Conservation (phyloP, 768 basidiomycete species). For the Pleurotus tuber-regium region DNA sequence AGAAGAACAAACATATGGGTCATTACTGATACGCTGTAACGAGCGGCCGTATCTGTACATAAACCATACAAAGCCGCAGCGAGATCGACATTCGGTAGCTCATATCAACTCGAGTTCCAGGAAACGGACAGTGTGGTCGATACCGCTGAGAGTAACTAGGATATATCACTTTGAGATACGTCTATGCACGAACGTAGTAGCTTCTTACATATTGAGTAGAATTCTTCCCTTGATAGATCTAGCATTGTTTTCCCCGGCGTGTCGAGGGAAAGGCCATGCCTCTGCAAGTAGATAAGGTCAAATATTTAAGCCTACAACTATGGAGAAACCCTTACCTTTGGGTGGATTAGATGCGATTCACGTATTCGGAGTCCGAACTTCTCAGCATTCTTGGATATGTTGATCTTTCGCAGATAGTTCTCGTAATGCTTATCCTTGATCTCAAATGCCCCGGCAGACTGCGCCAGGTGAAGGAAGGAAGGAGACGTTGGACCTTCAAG, state of each 20-base stretch:
- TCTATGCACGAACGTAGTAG: neutral
- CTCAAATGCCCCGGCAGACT: constrained; percentile 19
- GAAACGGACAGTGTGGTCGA: constrained; percentile 21
- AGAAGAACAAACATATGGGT: too few species aligned
- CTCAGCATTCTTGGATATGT: constrained; percentile 16
- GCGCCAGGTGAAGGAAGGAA: constrained; percentile 17
- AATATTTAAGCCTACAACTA: neutral
- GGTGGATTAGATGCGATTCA: constrained; percentile 20
- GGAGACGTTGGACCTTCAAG: constrained; percentile 19
- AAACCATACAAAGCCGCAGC: too few species aligned
- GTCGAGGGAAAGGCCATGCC: constrained; percentile 25
- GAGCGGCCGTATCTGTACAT: too few species aligned
- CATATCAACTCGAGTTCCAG: constrained; percentile 27
- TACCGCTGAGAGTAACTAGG: constrained; percentile 22
- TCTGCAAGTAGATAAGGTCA: constrained; percentile 13
- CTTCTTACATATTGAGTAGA: constrained; percentile 27
- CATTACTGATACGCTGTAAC: too few species aligned
- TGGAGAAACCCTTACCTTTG: constrained; percentile 22
- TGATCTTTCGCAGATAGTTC: constrained; percentile 21
- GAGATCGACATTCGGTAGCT: too few species aligned
- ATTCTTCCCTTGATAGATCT: constrained; percentile 27
- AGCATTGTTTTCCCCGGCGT: constrained; percentile 21
- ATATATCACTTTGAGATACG: neutral
- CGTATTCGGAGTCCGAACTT: constrained; percentile 20
- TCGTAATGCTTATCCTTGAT: constrained; percentile 25